Evolutionary conservation across 1,139 yeast genomes (phyloP), one percentile per base, ranked within the genome.

Genomic region (Geotrichum aggregatum): DNA sequence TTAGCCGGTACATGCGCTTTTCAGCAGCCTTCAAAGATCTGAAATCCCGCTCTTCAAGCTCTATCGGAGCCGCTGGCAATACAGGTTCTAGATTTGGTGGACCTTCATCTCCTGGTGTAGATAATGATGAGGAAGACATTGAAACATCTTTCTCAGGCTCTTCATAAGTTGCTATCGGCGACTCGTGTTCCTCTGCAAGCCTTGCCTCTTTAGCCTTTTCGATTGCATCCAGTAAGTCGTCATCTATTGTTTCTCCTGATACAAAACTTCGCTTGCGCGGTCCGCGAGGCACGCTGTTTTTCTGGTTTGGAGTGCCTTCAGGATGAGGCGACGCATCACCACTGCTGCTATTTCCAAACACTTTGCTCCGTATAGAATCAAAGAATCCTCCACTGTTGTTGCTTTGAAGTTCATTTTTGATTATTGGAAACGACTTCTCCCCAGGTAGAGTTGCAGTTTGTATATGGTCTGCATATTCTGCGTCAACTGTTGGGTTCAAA

Each of bases 401-500:
- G 16, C 40, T 44, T 2, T 45, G 24, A 2, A 38, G 28, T 10
- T 7, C 26, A 21, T 21, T 31, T 7, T 51, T 59, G 2, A 58
- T 52, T 1, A 50, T 18, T 1, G 63, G 63, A 42, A 67, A 61
- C 21, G 53, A 52, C 52, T 57, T 56, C 35, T 61, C 66, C 11
- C 54, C 49, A 0, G 70, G 68, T 10, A 70, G 54, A 8, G 50
- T 50, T 1, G 71, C 66, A 4, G 62, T 58, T 19, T 63, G 64
- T 16, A 69, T 50, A 18, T 51, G 52, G 11, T 58, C 57, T 0
- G 71, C 66, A 47, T 62, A 58, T 13, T 57, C 57, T 0, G 67
- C 58, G 51, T 70, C 73, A 1, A 70, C 74, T 0, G 74, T 66
- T 1, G 76, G 71, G 44, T 67, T 69, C 48, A 72, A 58, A 30